Base-by-base conservation (phyloP, 1,139 yeast species). In the Meyerozyma athensensis region DNA sequence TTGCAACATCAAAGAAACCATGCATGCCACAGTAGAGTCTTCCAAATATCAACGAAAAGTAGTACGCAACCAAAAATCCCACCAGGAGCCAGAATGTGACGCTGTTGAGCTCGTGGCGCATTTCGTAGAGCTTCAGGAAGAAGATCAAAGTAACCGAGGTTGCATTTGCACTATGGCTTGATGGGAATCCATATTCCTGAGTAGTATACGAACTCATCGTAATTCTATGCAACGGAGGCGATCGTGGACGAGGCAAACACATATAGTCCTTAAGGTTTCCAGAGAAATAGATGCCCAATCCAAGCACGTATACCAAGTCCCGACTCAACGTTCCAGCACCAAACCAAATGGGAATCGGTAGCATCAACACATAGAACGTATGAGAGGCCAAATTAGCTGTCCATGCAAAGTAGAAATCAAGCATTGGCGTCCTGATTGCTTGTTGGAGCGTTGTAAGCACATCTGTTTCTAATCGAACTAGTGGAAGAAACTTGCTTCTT, bases 11-110 rank as follows among this genome's bases (percentile, higher is more conserved):
- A 22, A 86, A 62, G 44, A 86, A 77, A 2, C 98, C 98, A 60
- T 92, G 98, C 98, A 92, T 92, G 4, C 98, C 98, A 58, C 97
- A 90, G 61, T 92, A 92, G 6, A 92, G 57, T 40, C 98, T 68
- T 20, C 98, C 98, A 45, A 78, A 59, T 1, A 86, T 76, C 45
- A 92, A 67, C 8, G 94, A 79, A 19, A 68, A 44, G 52, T 80
- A 83, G 55, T 90, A 89, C 12, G 74, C 33, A 2, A 59, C 43
- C 30, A 60, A 45, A 5, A 49, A 43, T 17, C 43, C 43, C 20
- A 53, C 40, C 17, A 54, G 33, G 16, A 37, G 9, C n/a, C 13
- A 4, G 9, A 30, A 26, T 14, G 49, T 24, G 24, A 33, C 26
- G 13, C 26, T 18, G 19, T 41, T 43, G 21, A 42, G 40, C n/a